phyloP scores from a whole-genome alignment of 345 rosid species.

The Hypericum perforatum region DNA sequence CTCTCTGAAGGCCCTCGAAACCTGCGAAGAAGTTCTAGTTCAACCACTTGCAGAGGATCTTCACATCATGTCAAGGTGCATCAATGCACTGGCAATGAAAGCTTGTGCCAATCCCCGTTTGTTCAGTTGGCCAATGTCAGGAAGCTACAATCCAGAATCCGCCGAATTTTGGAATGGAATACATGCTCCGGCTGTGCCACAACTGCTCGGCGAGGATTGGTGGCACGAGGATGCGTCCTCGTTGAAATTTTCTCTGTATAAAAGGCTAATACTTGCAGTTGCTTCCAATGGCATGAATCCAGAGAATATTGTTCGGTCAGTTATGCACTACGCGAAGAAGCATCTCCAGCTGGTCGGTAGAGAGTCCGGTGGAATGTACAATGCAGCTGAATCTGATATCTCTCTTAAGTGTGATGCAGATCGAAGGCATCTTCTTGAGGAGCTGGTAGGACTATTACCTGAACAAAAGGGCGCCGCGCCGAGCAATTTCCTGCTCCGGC shows the following conservation, averaged over 20 bases:
- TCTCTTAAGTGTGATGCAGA: conserved; percentile 28
- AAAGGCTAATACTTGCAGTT: conserved; percentile 54
- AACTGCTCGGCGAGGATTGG: conserved; percentile 49
- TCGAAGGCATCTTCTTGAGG: conserved; percentile 64
- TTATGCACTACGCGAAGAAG: conserved; percentile 53
- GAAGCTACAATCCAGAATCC: conserved; percentile 23
- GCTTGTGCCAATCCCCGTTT: conserved; percentile 54
- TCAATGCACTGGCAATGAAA: conserved; percentile 65
- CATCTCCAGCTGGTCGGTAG: conserved; percentile 65
- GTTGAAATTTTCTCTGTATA: conserved; percentile 45
- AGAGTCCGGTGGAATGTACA: conserved; percentile 23
- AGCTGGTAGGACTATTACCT: conserved; percentile 62
- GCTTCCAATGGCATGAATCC: conserved; percentile 46
- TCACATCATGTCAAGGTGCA: conserved; percentile 68
- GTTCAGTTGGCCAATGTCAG: conserved; percentile 57
- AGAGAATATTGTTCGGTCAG: conserved; percentile 45
- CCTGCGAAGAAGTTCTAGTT: conserved; percentile 54
- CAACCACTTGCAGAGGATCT: conserved; percentile 61
- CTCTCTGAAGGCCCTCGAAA: conserved; percentile 58
- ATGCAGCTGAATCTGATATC: conserved; percentile 20
- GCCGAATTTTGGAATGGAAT: conserved; percentile 68
- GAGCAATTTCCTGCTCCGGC: conserved; percentile 66
- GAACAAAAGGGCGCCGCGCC: conserved; percentile 40
- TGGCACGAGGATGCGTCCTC: conserved; percentile 74
- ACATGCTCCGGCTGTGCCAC: conserved; percentile 25